These are phyloP conservation scores for Circinella umbellata DNA, from an alignment of 371 early-diverging fungal genomes.

Conservation along the genomic window DNA sequence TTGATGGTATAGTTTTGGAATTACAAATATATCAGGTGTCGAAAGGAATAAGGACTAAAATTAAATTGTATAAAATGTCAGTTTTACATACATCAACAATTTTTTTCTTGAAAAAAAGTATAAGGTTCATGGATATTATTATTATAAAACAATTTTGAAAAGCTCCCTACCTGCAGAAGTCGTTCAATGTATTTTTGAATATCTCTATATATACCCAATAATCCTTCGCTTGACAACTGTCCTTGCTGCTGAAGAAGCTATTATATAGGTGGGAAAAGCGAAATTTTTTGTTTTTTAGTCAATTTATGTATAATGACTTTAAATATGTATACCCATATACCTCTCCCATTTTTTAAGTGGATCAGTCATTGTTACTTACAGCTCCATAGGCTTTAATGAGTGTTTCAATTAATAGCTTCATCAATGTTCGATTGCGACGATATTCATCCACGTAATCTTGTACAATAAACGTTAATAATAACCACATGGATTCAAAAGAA, in stretches of 20 bases:
- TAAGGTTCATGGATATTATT: too few relatives aligned
- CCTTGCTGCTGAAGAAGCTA: conserved; percentile 17
- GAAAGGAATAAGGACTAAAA: conserved; percentile 61
- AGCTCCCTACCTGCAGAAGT: conserved; percentile 49
- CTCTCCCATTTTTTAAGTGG: too few relatives aligned
- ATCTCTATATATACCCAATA: conserved; percentile 9
- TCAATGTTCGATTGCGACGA: conserved; percentile 67
- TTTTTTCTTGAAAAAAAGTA: too few relatives aligned
- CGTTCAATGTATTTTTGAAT: conserved; percentile 51
- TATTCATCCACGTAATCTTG: conserved; percentile 73
- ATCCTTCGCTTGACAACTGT: conserved; percentile 8
- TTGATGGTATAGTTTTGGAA: conserved; percentile 58
- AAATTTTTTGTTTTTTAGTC: too few relatives aligned
- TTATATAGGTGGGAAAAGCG: not conserved
- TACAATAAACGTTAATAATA: conserved; percentile 65
- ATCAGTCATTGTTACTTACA: conserved; percentile 35
- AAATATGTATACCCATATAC: too few relatives aligned
- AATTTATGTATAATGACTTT: too few relatives aligned
- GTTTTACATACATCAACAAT: too few relatives aligned
- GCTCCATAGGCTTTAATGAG: conserved; percentile 59
- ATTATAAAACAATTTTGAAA: too few relatives aligned
- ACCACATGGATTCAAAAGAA: conserved; percentile 66
- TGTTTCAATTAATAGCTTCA: conserved; percentile 68
- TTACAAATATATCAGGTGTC: conserved; percentile 70
- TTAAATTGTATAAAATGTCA: not conserved